phyloP scores from a whole-genome alignment of 805 yeast species.

The Ogataea polymorpha region DNA sequence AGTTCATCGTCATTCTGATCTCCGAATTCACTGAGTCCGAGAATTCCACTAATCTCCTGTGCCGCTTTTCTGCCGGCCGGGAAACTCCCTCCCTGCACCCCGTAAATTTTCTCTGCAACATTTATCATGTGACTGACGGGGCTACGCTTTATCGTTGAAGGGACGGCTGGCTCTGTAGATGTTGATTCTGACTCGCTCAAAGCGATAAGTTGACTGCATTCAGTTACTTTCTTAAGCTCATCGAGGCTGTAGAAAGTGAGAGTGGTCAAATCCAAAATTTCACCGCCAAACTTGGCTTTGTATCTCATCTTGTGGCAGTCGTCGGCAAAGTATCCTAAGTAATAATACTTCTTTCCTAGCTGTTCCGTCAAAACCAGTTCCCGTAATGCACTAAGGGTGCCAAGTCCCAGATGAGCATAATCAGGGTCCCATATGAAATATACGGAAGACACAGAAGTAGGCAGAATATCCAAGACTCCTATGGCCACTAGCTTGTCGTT shows the following conservation, averaged over 20 bases:
- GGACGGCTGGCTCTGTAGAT: slow-evolving; percentile 3
- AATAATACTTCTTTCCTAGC: slow-evolving; percentile 54
- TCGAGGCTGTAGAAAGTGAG: slow-evolving; percentile 41
- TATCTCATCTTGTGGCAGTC: slow-evolving; percentile 83
- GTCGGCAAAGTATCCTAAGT: slow-evolving; percentile 76
- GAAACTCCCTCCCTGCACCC: slow-evolving; percentile 32
- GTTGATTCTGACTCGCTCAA: slow-evolving; percentile 2
- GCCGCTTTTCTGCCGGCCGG: slow-evolving; percentile 10
- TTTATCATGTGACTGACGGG: slow-evolving; percentile 8
- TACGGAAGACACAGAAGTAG: slow-evolving; percentile 74
- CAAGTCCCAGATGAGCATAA: slow-evolving; percentile 63
- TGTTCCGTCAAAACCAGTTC: slow-evolving; percentile 58
- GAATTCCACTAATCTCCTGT: background rate
- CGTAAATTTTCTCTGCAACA: slow-evolving; percentile 39
- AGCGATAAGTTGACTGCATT: slow-evolving; percentile 26
- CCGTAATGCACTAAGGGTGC: slow-evolving; percentile 71
- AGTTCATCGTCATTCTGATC: slow-evolving; percentile 16
- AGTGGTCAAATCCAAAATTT: slow-evolving; percentile 55
- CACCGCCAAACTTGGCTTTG: slow-evolving; percentile 76
- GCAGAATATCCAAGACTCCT: slow-evolving; percentile 74
- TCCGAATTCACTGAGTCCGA: slow-evolving; percentile 12
- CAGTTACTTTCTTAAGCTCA: slow-evolving; percentile 25
- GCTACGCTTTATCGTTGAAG: background rate
- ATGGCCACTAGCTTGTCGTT: slow-evolving; percentile 66
- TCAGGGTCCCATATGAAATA: slow-evolving; percentile 90